Evolutionary conservation across 23 red algal genomes (phyloP).

Genomic region (Gracilaria caudata): DNA sequence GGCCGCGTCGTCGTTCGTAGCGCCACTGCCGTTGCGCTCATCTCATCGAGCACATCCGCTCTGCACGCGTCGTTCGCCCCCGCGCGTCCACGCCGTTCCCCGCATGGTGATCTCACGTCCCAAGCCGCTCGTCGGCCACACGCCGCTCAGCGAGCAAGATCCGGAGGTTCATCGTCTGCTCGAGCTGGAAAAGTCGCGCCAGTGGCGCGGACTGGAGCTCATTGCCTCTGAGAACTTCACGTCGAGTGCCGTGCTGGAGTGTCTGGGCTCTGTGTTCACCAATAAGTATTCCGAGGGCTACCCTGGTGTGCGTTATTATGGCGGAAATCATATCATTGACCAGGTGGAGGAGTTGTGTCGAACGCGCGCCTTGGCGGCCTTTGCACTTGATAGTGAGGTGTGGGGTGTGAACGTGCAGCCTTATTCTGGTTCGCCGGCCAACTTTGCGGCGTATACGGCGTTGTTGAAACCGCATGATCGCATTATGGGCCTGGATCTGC

Average conservation of each 20-base stretch:
- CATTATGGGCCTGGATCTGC: slow-evolving; percentile 96
- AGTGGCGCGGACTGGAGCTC: slow-evolving; percentile 86
- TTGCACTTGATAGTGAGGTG: slow-evolving; percentile 57
- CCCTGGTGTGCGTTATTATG: slow-evolving; percentile 90
- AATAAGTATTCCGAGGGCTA: slow-evolving; percentile 99
- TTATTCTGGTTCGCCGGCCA: slow-evolving; percentile 95
- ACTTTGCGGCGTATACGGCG: slow-evolving; percentile 96
- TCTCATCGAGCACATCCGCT: background rate
- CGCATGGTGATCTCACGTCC: slow-evolving; percentile 9
- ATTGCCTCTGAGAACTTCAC: slow-evolving; percentile 97
- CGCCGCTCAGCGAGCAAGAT: slow-evolving; percentile 48
- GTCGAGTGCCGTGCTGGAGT: slow-evolving; percentile 79
- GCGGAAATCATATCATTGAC: slow-evolving; percentile 91
- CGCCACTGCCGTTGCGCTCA: background rate
- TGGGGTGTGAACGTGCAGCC: slow-evolving; percentile 99
- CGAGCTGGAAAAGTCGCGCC: slow-evolving; percentile 70
- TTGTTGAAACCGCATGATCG: slow-evolving; percentile 91
- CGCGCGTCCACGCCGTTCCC: background rate
- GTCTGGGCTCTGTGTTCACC: slow-evolving; percentile 93
- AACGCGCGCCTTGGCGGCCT: slow-evolving; percentile 81
- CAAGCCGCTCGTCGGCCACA: slow-evolving; percentile 18
- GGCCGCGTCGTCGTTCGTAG: background rate
- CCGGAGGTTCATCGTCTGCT: slow-evolving; percentile 75
- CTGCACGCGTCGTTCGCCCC: background rate
- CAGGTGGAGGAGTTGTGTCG: slow-evolving; percentile 82